A percentile compares a stretch with the other conserved stretches of the same genome.
These are phyloP conservation scores for Fusarium guadeloupense DNA, from an alignment of 2,329 filamentous ascomycete genomes.

Conservation along the genomic window DNA sequence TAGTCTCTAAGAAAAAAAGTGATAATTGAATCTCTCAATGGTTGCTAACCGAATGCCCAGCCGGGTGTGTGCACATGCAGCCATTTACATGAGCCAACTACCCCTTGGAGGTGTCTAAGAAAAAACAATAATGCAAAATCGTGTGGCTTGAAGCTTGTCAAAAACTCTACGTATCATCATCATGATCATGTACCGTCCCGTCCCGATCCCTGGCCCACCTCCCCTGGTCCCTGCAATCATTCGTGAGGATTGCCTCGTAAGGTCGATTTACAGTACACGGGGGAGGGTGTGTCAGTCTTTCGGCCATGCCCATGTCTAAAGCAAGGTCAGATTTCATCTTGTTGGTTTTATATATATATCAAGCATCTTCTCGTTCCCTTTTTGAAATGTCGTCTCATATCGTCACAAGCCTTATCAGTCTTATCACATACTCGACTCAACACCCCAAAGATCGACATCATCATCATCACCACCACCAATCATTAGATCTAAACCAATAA, in stretches of 20 bases:
- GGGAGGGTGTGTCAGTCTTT: constrained; percentile 26
- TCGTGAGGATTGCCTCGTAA: constrained; percentile 19
- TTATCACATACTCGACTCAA: constrained; percentile 18
- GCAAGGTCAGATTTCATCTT: constrained; percentile 17
- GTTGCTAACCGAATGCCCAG: constrained; percentile 11
- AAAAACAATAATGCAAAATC: not conserved
- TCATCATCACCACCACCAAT: constrained; percentile 8
- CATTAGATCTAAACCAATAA: constrained; percentile 6
- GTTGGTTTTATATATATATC: constrained; percentile 32
- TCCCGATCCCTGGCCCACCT: constrained; percentile 33
- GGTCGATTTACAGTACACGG: not conserved
- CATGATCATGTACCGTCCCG: constrained; percentile 30
- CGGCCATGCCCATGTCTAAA: constrained; percentile 13
- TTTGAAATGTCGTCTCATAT: constrained; percentile 8
- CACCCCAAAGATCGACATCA: constrained; percentile 26
- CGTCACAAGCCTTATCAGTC: constrained; percentile 7
- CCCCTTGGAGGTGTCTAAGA: not conserved
- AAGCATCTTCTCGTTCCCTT: not conserved
- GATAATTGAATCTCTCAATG: constrained; percentile 19
- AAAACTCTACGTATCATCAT: not conserved
- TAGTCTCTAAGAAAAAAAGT: no score
- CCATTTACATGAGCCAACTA: not conserved
- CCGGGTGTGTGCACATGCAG: constrained; percentile 10
- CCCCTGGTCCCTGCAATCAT: constrained; percentile 14
- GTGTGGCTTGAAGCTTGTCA: constrained; percentile 4